Base-by-base conservation (phyloP, 2,329 filamentous ascomycete species). In the Claviceps cyperi region DNA sequence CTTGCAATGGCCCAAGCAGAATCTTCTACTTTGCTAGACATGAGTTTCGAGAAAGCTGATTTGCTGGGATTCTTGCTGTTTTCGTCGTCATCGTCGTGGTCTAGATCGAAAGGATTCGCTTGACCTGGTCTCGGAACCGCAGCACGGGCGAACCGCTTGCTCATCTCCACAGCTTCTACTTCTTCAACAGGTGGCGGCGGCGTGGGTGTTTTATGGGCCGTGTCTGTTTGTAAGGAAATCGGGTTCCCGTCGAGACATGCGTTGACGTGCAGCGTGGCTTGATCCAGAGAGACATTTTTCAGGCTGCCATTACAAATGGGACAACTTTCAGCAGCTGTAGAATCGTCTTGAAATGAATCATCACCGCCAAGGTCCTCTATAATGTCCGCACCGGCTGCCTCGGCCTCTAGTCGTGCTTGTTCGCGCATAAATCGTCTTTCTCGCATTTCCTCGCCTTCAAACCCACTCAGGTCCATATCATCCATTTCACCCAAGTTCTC, bases 11-110 rank as follows among this genome's bases (percentile, higher is more conserved):
- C 82, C 92, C 92, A 98, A 1, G 92, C 92, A 1, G 81, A 76
- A 62, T 94, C 85, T 69, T 98, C 92, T 5, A 85, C 86, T 59
- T 95, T 89, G 5, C 81, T 81, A 6, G 89, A 86, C 92, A 98
- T 98, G 51, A 98, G 74, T 61, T 86, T 92, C 2, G 85, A 83
- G 60, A 98, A 98, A 0, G 91, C 92, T 3, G 90, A 94, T 19
- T 70, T 71, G 41, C 22, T 43, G 17, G 69, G 53, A 48, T 69
- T 54, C 48, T 61, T 56, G 50, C 62, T 54, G 48, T 61, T 56
- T 50, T 24, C n/a, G 11, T 39, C 14, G n/a, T 62, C 52, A 52
- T 62, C 52, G 52, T 70, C 74, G 6, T 49, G 44, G 24, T 49
- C 41, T 3, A 84, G 61, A 6, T 74, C 72, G 56, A 94, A 86